phyloP scores from a whole-genome alignment of 2,329 filamentous ascomycete species.

The Xylaria sp. region DNA sequence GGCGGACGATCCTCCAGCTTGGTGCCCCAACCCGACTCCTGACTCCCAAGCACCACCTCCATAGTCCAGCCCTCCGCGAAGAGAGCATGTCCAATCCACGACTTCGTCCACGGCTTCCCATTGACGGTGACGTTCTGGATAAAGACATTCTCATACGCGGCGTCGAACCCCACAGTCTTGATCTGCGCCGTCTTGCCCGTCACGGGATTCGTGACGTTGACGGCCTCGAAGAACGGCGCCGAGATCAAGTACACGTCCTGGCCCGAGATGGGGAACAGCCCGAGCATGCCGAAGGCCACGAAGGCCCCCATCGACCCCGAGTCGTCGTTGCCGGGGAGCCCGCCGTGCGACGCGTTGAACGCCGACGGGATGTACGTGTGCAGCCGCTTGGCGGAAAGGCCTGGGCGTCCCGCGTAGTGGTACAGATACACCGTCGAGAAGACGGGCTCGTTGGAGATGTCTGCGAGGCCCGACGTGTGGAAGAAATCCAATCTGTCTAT shows the following conservation, averaged over 20 bases:
- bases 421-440: conserved; percentile 70
- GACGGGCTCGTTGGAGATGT: conserved; percentile 62
- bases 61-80: conserved; percentile 66
- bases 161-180: conserved; percentile 65
- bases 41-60: conserved; percentile 68
- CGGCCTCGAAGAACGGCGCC: conserved; percentile 68
- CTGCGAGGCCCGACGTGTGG: conserved; percentile 56
- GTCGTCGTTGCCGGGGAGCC: conserved; percentile 72
- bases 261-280: conserved; percentile 68
- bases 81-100: conserved; percentile 70
- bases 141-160: conserved; percentile 63
- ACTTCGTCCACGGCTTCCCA: conserved; percentile 64
- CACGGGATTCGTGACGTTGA: conserved; percentile 60
- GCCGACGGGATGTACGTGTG: conserved; percentile 69
- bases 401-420: conserved; percentile 70
- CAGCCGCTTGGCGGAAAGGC: conserved; percentile 56
- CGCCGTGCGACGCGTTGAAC: conserved; percentile 66
- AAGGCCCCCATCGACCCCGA: conserved; percentile 72
- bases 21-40: conserved; percentile 73
- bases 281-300: conserved; percentile 67
- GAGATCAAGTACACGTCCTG: conserved; percentile 72
- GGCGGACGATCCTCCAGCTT: conserved; percentile 58
- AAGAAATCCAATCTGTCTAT: conserved; percentile 65
- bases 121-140: conserved; percentile 68
- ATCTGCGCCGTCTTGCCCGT: conserved; percentile 68